phyloP scores from a whole-genome alignment of 768 basidiomycete species.

The Podaxis rugospora region DNA sequence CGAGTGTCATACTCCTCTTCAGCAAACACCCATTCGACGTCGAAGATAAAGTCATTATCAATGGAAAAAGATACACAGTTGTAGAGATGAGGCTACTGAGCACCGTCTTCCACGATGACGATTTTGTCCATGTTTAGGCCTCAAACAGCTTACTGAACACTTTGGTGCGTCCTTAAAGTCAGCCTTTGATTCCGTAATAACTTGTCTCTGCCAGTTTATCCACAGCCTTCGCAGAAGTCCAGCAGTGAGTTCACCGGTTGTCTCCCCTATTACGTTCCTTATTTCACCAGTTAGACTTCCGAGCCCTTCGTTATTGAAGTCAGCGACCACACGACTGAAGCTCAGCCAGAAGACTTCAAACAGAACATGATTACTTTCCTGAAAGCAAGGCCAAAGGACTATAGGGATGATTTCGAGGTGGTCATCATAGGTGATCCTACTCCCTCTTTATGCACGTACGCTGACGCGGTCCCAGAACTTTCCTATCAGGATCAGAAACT shows the following conservation, averaged over 20 bases:
- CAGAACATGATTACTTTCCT: not conserved
- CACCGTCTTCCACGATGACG: slow-evolving; percentile 1
- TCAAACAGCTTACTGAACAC: slow-evolving; percentile 6
- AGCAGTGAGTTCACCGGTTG: not conserved
- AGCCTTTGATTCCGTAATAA: not conserved
- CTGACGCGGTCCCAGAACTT: not conserved
- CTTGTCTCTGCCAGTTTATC: not conserved
- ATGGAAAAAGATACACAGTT: slow-evolving; percentile 5
- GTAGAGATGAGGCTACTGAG: slow-evolving; percentile 2
- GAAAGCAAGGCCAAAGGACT: not conserved
- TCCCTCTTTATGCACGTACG: too few species aligned
- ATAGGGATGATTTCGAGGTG: slow-evolving; percentile 4
- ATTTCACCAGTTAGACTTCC: not conserved
- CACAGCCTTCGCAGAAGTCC: slow-evolving; percentile 6
- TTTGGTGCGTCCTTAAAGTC: not conserved
- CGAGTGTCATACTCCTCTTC: slow-evolving; percentile 2
- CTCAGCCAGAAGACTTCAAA: not conserved
- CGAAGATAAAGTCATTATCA: slow-evolving; percentile 2
- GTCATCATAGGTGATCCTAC: not conserved
- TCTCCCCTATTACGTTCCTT: not conserved
- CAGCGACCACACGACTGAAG: not conserved
- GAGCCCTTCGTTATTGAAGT: not conserved
- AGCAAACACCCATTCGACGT: slow-evolving; percentile 9
- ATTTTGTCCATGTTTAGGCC: slow-evolving; percentile 2
- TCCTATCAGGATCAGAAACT: not conserved